phyloP scores from a whole-genome alignment of 495 filamentous ascomycete genomes.

The Parachaetomium inaequale region DNA sequence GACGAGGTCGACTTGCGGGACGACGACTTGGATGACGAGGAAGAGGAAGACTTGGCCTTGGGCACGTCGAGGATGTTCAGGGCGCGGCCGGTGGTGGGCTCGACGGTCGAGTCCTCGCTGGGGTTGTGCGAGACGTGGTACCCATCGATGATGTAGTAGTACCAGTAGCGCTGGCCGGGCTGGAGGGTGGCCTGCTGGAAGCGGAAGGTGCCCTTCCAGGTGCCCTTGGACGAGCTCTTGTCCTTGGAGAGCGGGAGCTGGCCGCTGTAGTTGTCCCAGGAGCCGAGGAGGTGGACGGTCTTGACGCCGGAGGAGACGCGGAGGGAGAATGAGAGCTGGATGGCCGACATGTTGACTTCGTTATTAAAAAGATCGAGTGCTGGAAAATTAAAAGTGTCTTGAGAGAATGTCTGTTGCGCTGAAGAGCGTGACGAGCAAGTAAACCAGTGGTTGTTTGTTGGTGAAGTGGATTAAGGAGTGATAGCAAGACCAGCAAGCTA shows the following conservation, averaged over 20 bases:
- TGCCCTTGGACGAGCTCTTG: slow-evolving; percentile 71
- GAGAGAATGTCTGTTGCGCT: slow-evolving; percentile 25
- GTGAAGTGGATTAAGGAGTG: slow-evolving; percentile 31
- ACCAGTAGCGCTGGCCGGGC: slow-evolving; percentile 93
- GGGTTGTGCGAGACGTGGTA: slow-evolving; percentile 99
- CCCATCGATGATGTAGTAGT: slow-evolving; percentile 99
- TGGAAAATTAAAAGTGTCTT: slow-evolving; percentile 38
- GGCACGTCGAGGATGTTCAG: slow-evolving; percentile 70
- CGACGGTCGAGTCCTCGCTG: slow-evolving; percentile 79
- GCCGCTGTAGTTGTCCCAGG: slow-evolving; percentile 95
- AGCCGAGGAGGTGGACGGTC: slow-evolving; percentile 95
- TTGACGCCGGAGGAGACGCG: slow-evolving; percentile 95
- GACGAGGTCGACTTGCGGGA: slow-evolving; percentile 35
- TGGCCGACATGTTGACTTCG: slow-evolving; percentile 68
- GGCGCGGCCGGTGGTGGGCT: slow-evolving; percentile 94
- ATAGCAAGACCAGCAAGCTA: slow-evolving; percentile 49
- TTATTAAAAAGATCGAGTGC: slow-evolving; percentile 23
- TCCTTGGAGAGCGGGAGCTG: slow-evolving; percentile 91
- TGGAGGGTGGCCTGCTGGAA: slow-evolving; percentile 83
- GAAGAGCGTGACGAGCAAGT: slow-evolving; percentile 56
- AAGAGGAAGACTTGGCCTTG: slow-evolving; percentile 48
- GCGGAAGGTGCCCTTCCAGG: slow-evolving; percentile 93
- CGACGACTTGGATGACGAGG: slow-evolving; percentile 44
- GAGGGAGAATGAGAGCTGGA: slow-evolving; percentile 84
- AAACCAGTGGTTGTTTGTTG: slow-evolving; percentile 46